phyloP scores from a whole-genome alignment of 495 filamentous ascomycete genomes.

The Choiromyces venosus region DNA sequence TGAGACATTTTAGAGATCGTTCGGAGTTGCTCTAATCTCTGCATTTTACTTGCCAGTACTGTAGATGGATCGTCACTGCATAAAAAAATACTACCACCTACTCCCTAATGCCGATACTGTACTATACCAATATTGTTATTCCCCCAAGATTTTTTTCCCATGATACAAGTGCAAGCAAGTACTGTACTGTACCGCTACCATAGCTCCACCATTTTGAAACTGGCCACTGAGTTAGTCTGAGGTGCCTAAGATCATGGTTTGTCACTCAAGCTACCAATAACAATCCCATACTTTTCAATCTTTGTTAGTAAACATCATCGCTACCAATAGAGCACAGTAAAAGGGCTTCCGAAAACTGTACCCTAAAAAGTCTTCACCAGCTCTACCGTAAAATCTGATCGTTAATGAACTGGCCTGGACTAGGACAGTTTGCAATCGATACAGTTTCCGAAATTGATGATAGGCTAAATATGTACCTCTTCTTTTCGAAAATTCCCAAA shows the following conservation, averaged over 20 bases:
- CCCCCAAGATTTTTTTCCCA: not conserved
- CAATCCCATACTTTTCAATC: too few relatives aligned
- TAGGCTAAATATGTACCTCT: too few relatives aligned
- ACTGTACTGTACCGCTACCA: not conserved
- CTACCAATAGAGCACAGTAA: not conserved
- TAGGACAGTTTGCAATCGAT: too few relatives aligned
- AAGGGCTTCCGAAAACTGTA: not conserved
- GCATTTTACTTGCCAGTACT: too few relatives aligned
- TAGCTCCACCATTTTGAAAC: not conserved
- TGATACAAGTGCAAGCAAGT: too few relatives aligned
- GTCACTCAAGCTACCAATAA: not conserved
- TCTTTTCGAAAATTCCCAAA: too few relatives aligned
- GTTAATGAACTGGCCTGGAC: too few relatives aligned
- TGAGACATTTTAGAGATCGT: not conserved
- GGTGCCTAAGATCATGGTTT: not conserved
- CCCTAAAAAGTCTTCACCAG: not conserved
- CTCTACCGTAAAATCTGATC: too few relatives aligned
- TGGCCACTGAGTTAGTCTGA: not conserved
- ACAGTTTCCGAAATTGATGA: too few relatives aligned
- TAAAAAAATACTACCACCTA: not conserved
- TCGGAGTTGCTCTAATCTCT: not conserved
- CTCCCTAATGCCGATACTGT: not conserved
- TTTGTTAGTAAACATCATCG: too few relatives aligned
- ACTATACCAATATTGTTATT: too few relatives aligned
- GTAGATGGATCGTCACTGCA: not conserved